Base-by-base conservation (phyloP, 106 monocot species). In the Phalaenopsis equestris region DNA sequence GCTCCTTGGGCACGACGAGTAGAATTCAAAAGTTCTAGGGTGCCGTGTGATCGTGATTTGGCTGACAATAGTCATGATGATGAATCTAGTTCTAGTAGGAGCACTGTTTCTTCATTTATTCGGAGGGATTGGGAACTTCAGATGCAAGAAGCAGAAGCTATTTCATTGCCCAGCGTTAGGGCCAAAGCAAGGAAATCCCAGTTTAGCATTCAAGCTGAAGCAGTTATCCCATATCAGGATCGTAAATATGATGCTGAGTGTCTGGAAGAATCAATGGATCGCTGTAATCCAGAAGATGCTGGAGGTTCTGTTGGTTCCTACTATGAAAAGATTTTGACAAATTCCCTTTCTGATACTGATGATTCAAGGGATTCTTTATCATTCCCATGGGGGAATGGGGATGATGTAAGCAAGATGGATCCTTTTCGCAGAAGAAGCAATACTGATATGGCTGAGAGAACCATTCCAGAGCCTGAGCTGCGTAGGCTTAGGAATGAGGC, bases 361-460 rank as follows among this genome's bases (percentile, higher is more conserved):
- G 72, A 86, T 55, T 8, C 81, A 4, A 80, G 65, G 4, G 74
- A 24, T 79, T 52, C 84, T 16, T 83, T 81, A 9, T 58, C 56
- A 14, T 81, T 95, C 3, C 96, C 96, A 15, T 96, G 96, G 96
- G 86, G 81, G 77, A 86, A 88, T 43, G 73, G 77, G 9, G 77
- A 48, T 58, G 85, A 46, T 11, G 38, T 43, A 19, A 24, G 24
- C 15, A 56, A 37, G 41, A 55, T 68, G 5, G 72, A 64, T 38
- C 16, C 17, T 19, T 16, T 21, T 48, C 56, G 36, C 1, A 86
- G 72, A 81, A 92, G 79, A 65, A 87, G 88, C 42, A 94, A 98
- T 83, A 94, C 94, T n/a, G 84, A 88, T 75, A 56, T 90, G 82
- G 97, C 97, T 9, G 97, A 98, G 78, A 94, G 77, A 73, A 92